Percentiles rank a stretch among this genome's conserved stretches.
phyloP scores from a whole-genome alignment of 179 eudicot species.

The Vitellaria paradoxa region DNA sequence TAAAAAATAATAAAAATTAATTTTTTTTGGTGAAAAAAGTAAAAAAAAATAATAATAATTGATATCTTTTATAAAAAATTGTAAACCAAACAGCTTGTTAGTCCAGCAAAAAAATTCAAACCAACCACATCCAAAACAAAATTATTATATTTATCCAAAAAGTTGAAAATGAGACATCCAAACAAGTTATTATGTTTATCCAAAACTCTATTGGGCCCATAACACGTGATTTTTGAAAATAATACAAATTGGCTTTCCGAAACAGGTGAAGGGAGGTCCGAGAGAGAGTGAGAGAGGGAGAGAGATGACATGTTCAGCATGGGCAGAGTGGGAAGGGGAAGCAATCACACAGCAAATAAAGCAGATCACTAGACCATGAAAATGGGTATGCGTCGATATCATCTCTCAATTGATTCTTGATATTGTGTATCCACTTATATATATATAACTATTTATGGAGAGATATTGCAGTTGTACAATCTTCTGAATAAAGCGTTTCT shows the following conservation, averaged over 20 bases:
- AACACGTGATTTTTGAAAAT: no score
- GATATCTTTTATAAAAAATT: no score
- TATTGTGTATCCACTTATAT: neutral
- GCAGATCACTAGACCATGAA: neutral
- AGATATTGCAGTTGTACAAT: no score
- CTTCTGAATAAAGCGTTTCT: neutral
- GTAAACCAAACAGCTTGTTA: no score
- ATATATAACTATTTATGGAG: neutral
- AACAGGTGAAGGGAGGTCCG: neutral
- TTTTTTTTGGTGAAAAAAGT: no score
- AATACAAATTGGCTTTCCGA: neutral
- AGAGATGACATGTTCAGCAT: neutral
- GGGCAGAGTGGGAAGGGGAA: slow-evolving; percentile 3
- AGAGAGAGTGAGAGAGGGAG: no score
- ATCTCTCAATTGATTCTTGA: neutral
- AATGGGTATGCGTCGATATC: slow-evolving; percentile 10
- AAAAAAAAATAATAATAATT: no score
- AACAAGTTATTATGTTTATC: neutral
- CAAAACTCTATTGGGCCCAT: slow-evolving; percentile 1
- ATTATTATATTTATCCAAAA: slow-evolving; percentile 4
- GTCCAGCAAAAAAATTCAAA: neutral
- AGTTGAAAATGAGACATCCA: neutral
- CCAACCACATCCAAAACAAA: slow-evolving; percentile 3
- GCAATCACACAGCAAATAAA: slow-evolving; percentile 11
- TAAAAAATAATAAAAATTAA: no score